Evolutionary conservation across 106 monocot genomes (phyloP), one percentile per base, ranked within the genome.

Genomic region (Gastrodia elata): DNA sequence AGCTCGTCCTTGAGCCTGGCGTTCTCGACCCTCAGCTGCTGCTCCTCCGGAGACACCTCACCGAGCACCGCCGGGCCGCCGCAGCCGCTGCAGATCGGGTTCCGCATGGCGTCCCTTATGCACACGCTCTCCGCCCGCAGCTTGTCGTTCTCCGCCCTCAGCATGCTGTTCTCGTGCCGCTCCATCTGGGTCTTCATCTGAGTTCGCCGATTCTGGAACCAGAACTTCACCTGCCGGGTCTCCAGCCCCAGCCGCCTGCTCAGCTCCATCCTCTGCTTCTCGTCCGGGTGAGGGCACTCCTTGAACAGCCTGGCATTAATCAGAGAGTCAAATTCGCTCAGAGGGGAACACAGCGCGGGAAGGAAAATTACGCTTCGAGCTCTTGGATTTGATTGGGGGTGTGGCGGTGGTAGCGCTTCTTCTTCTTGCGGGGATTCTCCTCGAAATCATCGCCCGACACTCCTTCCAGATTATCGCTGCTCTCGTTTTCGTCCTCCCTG

Each of bases 171-270:
- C 68, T 97, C 96, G 14, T 88, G 90, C 1, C 96, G 65, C 75
- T 97, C 96, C 55, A 90, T 70, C 71, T 92, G 92, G 6, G 84
- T 88, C 96, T 97, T 88, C 84, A 88, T 84, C 72, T 88, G 88
- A 2, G 88, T 88, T 24, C 88, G 82, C 0, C 88, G 64, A 57
- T 88, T 88, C 72, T 88, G 88, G 77, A 88, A 88, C 88, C 88
- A 88, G 77, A 88, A 88, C 68, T 88, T 88, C 74, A 88, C 88
- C 71, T 88, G 88, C 4, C 88, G 81, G 40, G 71, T 76, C 71
- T 84, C 82, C 40, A 88, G 52, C 52, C 24, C 33, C 15, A 88
- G 82, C 38, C 77, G 28, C 61, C 46, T 71, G 82, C 84, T 84
- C 1, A 88, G 73, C 16, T 82, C 82, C 71, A 84, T 2, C 39